A percentile compares a stretch with the other conserved stretches of the same genome.
phyloP scores from a whole-genome alignment of 164 flowering plant species.

The Platanus orientalis region DNA sequence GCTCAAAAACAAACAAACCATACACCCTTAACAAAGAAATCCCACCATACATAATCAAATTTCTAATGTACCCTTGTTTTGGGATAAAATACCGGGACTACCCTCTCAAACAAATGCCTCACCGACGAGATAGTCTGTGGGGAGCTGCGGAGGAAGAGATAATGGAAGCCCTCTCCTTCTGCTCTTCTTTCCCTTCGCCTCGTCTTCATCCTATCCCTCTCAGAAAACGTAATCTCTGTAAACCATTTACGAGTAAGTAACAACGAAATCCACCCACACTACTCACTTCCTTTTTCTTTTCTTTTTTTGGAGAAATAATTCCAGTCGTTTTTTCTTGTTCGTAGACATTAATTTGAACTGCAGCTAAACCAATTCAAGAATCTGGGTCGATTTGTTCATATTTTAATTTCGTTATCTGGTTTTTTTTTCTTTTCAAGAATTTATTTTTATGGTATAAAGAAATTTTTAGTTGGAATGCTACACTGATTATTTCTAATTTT shows the following conservation, averaged over 20 bases:
- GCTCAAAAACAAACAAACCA: no score
- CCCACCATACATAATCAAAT: not conserved
- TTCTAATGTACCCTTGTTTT: not conserved
- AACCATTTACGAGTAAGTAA: not conserved
- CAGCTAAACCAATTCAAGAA: not conserved
- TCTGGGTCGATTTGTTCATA: no score
- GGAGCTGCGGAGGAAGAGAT: not conserved
- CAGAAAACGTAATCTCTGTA: not conserved
- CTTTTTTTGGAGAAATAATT: not conserved
- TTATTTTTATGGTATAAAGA: not conserved
- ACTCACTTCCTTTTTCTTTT: not conserved
- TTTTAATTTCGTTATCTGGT: no score
- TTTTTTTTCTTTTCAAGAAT: no score
- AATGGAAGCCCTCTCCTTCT: slow-evolving; percentile 22
- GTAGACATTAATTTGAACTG: no score
- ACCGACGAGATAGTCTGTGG: no score
- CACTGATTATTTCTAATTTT: not conserved
- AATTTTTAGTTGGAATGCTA: not conserved
- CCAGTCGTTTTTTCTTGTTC: no score
- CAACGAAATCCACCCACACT: not conserved
- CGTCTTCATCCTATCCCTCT: not conserved
- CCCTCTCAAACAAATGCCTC: no score
- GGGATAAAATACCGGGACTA: no score
- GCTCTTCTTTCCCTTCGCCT: slow-evolving; percentile 10
- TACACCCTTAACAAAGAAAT: no score